Base-by-base conservation (phyloP, 441 rosid species). In the Adansonia grandidieri region DNA sequence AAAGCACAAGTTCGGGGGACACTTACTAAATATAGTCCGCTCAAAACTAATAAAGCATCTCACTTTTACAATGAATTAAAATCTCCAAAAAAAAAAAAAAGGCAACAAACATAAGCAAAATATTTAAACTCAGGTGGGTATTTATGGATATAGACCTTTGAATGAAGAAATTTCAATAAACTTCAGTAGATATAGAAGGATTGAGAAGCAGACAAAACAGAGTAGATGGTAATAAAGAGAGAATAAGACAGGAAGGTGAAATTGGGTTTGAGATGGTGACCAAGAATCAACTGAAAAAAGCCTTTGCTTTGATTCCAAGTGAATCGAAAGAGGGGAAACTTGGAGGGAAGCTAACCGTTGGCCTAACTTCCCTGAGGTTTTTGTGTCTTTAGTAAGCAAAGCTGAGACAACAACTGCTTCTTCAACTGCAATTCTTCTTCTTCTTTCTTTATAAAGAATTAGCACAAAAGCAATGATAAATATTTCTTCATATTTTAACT, bases 261-360 rank as follows among this genome's bases (percentile, higher is more conserved):
- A 88, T 87, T 87, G 96, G 92, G 93, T 89, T 78, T 82, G 87
- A 85, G 98, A 91, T 85, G 97, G 96, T 86, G 97, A 95, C 98
- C 97, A 86, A 88, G 86, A 90, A 93, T 95, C 93, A 82, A 83
- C 91, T 84, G 82, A 81, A 77, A 57, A 83, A 80, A 71, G 20
- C 48, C 28, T 64, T 90, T 87, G 85, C 94, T 92, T 91, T 72
- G 87, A 82, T 85, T 73, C 65, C 77, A 94, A 91, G 98, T 79
- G 88, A 90, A 82, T 67, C 71, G 64, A 75, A 77, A 71, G 70
- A 76, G 77, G 73, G 73, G 57, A 62, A 63, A 61, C 81, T 67
- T 48, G 81, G 87, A 87, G 84, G 75, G 84, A 83, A 88, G 87
- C 83, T 54, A 86, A 88, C 87, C 62, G 92, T 85, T 91, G 92